Base-by-base conservation (phyloP, 257 asterid species). In the Nicotiana sylvestris region DNA sequence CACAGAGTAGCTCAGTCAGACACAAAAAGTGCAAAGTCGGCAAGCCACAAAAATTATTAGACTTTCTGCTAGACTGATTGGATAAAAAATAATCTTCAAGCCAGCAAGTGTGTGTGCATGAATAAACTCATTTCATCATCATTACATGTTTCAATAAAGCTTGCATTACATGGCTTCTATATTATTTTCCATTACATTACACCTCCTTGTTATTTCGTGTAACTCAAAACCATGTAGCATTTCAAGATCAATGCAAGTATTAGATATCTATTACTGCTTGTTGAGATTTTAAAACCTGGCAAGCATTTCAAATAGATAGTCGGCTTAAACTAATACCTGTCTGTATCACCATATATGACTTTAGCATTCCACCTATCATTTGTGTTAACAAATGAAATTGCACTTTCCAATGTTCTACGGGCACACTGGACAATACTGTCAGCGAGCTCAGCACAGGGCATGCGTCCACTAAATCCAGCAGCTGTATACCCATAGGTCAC, bases 401-500 rank as follows among this genome's bases (percentile, higher is more conserved):
- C 97, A 77, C 87, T 88, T 88, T 96, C 99, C 83, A 96, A 89
- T 8, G 99, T 94, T 87, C 95, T 93, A 65, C 99, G 98, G 81
- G 89, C 99, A 89, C 99, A 96, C 85, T 96, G 98, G 66, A 96
- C 99, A 82, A 96, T 96, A 88, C 99, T 94, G 85, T 96, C 99
- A 69, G 99, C 99, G 61, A 96, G 97, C 88, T 94, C 99, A 80
- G 98, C 97, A 84, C 99, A 96, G 69, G 99, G 99, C 99, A 96
- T 96, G 78, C 99, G 98, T 58, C 99, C 99, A 85, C 99, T 96
- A 90, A 96, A 96, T 84, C 99, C 99, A 66, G 99, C 99, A 84
- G 99, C 99, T 74, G 99, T 93, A 86, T 96, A 96, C 53, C 99
- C 99, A 84, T 96, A 96, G 35, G 99, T 96, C 83, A 96, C 99